phyloP scores from a whole-genome alignment of 1,284 basidiomycete genomes.

The Lentinula novae-zelandiae region DNA sequence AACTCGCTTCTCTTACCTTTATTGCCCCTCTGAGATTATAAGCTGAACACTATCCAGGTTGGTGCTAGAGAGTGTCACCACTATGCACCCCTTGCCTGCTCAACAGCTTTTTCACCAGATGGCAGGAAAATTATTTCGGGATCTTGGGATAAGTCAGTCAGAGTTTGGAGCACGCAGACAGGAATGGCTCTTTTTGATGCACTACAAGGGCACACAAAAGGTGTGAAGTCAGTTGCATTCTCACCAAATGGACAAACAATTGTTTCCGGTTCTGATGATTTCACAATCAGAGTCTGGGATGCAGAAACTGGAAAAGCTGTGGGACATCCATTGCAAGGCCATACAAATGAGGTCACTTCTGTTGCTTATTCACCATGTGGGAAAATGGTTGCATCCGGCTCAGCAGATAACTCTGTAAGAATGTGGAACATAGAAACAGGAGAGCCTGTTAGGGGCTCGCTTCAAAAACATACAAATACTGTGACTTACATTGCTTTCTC shows the following conservation, averaged over 20 bases:
- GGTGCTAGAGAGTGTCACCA: no score
- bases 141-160: neutral
- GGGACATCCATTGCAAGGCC: neutral
- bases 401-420: neutral
- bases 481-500: neutral
- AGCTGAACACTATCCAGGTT: no score
- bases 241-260: slow-evolving; percentile 4
- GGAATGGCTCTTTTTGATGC: no score
- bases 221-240: neutral
- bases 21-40: no score
- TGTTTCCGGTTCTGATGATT: slow-evolving; percentile 2
- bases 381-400: neutral
- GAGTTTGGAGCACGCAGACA: slow-evolving; percentile 8
- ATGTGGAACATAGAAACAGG: slow-evolving; percentile 2
- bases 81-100: no score
- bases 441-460: neutral
- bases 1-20: no score
- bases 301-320: neutral
- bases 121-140: slow-evolving; percentile 1
- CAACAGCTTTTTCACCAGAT: no score
- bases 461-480: neutral
- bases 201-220: neutral
- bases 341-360: neutral
- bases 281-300: slow-evolving; percentile 1
- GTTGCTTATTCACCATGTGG: neutral